Base-by-base conservation (phyloP, 2,329 filamentous ascomycete genomes). In the Cercospora brassicicola region DNA sequence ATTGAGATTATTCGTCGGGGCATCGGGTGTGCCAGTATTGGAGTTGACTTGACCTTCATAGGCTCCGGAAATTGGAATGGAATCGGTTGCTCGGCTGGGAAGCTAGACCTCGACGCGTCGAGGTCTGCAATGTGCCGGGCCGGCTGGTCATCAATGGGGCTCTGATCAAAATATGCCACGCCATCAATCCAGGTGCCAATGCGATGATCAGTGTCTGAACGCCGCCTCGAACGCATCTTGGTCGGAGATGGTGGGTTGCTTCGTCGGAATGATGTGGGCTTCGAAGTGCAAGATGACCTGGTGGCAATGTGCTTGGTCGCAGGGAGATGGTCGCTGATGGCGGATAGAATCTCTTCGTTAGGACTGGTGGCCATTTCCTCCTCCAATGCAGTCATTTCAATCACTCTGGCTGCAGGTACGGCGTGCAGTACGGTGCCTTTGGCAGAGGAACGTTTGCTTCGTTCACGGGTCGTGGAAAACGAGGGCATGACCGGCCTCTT, bases 161-260 rank as follows among this genome's bases (percentile, higher is more conserved):
- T 62, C 15, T 73, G 70, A 28, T 79, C 79, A 81, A 82, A 84
- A 61, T 81, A 76, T 30, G 81, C 78, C 39, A 78, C 78, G 4
- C 82, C 82, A 71, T 83, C 75, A 61, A 79, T 80, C 78, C 82
- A 84, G 3, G 81, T 75, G 5, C 82, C 82, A 67, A 84, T 79
- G 39, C 73, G 71, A 30, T 73, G 76, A 62, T 76, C 76, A 30
- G 72, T 69, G 20, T 77, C 68, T 71, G 64, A 74, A 63, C 67
- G 74, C 53, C 73, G 75, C 53, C 71, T 70, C 71, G 71, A 71
- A 31, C 57, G 66, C 15, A 69, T 60, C 23, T 66, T 56, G n/a
- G 53, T 23, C 8, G 67, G 59, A 13, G 65, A 39, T 2, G 64
- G 64, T 61, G 62, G 65, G 20, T 62, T 65, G 51, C 60, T 69